A percentile compares a stretch with the other conserved stretches of the same genome.
phyloP scores from a whole-genome alignment of 1,139 yeast genomes.

The Saccharomyces hybrid region DNA sequence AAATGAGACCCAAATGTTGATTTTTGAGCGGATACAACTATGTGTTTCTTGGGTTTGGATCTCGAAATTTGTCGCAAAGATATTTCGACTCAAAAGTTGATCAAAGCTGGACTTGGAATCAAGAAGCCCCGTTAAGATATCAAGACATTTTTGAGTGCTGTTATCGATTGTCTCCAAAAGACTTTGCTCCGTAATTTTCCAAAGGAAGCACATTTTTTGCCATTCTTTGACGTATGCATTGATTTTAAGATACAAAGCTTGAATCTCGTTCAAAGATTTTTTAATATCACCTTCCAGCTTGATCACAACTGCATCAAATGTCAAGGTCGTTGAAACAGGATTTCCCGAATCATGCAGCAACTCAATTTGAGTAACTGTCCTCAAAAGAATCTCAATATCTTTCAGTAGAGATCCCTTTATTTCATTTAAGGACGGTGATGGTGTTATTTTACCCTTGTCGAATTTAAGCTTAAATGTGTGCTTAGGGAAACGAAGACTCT shows the following conservation, averaged over 20 bases:
- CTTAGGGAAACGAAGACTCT: neutral
- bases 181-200: slow-evolving; percentile 6
- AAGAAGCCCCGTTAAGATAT: neutral
- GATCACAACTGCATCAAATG: neutral
- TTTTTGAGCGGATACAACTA: neutral
- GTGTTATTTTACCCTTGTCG: neutral
- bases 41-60: slow-evolving; percentile 1
- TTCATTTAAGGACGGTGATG: neutral
- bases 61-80: neutral
- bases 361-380: neutral
- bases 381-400: neutral
- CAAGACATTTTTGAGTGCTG: neutral
- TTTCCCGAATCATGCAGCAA: neutral
- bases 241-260: neutral
- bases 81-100: neutral
- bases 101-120: neutral
- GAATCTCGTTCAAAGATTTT: neutral
- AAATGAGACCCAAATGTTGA: neutral
- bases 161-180: neutral
- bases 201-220: slow-evolving; percentile 4
- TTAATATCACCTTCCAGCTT: neutral
- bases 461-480: neutral
- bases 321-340: neutral
- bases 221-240: slow-evolving; percentile 3
- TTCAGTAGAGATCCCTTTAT: neutral